Evolutionary conservation across 768 basidiomycete species (phyloP), one percentile per base, ranked within the genome.

Genomic region (Macrolepiota fuliginosa): DNA sequence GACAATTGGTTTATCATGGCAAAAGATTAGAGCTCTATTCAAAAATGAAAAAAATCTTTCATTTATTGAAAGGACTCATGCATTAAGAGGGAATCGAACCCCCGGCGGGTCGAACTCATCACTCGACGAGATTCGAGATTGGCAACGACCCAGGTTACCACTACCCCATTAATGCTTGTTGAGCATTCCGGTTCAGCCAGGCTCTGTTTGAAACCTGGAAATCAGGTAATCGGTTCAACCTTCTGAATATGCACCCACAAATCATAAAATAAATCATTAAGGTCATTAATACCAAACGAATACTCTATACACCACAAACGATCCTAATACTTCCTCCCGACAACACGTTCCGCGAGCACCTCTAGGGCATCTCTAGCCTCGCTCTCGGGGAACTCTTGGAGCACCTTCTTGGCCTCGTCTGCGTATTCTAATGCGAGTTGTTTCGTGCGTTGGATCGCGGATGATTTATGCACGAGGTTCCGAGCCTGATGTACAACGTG

Each of bases 391-490:
- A 98, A 78, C 22, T 78, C 72, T 58, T 77, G 77, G 11, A 97
- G 77, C 13, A 89, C 85, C 62, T 89, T 85, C 37, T 84, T 83
- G 15, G 96, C 96, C 70, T 90, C 88, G 49, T 85, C 82, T 0
- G 91, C 91, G 71, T 97, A 94, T 24, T 79, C 77, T 36, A 79
- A 78, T 6, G 96, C 96, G 13, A 98, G 82, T 29, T 85, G 83
- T 7, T 88, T 83, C 11, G 96, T 98, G 27, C 91, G 84, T 58
- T 86, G 82, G 15, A 96, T 81, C 0, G 94, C 96, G 3, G 91
- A 89, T 7, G 91, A 92, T 17, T 83, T 78, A 35, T 83, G 80
- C 29, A 96, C 91, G 54, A 92, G 77, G 24, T 88, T 80, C 39
- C 89, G 79, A 2, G 93, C 93, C 92, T 94, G 52, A 35, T 15